These are phyloP conservation scores for Trypanosoma congolense DNA, from an alignment of 208 protist genomes.

Conservation along the genomic window DNA sequence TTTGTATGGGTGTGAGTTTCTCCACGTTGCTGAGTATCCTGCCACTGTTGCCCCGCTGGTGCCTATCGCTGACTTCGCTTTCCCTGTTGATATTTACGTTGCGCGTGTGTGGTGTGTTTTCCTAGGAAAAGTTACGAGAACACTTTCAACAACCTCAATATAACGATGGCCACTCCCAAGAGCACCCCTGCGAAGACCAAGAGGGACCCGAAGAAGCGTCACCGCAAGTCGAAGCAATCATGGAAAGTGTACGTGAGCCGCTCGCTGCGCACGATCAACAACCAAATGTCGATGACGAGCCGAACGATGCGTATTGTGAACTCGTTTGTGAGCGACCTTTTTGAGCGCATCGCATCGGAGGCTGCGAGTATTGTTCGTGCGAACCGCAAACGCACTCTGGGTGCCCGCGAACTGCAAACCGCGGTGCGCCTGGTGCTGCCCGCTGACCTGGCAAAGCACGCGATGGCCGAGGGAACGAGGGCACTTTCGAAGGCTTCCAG, in stretches of 20 bases:
- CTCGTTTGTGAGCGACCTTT: neutral
- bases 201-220: neutral
- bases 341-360: neutral
- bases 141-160: neutral
- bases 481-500: neutral
- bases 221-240: neutral
- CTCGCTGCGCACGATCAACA: neutral
- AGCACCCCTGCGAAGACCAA: neutral
- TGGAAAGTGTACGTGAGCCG: neutral
- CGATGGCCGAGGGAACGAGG: neutral
- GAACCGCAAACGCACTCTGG: neutral
- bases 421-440: neutral
- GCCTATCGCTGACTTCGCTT: too few species aligned
- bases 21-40: too few species aligned
- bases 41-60: too few species aligned
- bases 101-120: neutral
- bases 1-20: too few species aligned
- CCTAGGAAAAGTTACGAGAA: neutral
- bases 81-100: too few species aligned
- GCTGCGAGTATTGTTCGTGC: neutral
- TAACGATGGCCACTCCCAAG: neutral
- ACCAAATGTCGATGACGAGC: neutral
- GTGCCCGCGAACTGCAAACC: neutral
- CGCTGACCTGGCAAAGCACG: neutral
- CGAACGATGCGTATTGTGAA: neutral